Conservation (phyloP, 768 basidiomycete genomes). For the Lepiota venenata region DNA sequence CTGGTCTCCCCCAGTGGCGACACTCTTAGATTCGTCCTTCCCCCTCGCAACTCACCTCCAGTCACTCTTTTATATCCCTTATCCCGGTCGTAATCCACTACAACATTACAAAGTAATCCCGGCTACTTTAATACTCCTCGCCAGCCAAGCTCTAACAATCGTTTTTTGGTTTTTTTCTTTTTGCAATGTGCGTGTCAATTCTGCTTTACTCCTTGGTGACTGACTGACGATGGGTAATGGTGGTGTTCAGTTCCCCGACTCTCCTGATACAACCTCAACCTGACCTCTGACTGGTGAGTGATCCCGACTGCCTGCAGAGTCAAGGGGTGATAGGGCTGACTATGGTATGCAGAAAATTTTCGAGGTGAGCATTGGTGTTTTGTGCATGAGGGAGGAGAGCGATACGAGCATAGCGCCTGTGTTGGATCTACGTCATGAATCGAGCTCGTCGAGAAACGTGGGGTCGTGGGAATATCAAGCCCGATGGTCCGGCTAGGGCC, state of each 20-base stretch:
- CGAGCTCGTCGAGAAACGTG: slow-evolving; percentile 39
- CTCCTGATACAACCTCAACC: slow-evolving; percentile 10
- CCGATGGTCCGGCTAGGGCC: slow-evolving; percentile 22
- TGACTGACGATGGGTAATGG: slow-evolving; percentile 2
- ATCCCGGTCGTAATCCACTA: slow-evolving; percentile 16
- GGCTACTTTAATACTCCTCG: slow-evolving; percentile 19
- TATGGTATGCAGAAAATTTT: slow-evolving; percentile 5
- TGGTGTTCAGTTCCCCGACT: slow-evolving; percentile 1
- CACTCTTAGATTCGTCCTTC: slow-evolving; percentile 25
- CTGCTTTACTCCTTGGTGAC: background rate
- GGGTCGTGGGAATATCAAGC: slow-evolving; percentile 25
- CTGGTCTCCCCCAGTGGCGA: slow-evolving; percentile 34
- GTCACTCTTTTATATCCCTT: slow-evolving; percentile 44
- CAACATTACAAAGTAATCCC: slow-evolving; percentile 29
- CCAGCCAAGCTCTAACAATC: slow-evolving; percentile 18
- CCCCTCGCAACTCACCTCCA: slow-evolving; percentile 39
- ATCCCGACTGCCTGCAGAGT: background rate
- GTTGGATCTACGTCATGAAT: slow-evolving; percentile 23
- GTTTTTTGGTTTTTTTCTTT: slow-evolving; percentile 4
- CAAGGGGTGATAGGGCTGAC: slow-evolving; percentile 5
- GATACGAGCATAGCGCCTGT: background rate
- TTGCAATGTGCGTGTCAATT: slow-evolving; percentile 9
- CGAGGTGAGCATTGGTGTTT: slow-evolving; percentile 2
- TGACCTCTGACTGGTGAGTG: slow-evolving; percentile 15
- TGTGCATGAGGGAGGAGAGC: background rate